Conservation (phyloP, 164 flowering plant genomes). For the Tetrastigma voinierianum region DNA sequence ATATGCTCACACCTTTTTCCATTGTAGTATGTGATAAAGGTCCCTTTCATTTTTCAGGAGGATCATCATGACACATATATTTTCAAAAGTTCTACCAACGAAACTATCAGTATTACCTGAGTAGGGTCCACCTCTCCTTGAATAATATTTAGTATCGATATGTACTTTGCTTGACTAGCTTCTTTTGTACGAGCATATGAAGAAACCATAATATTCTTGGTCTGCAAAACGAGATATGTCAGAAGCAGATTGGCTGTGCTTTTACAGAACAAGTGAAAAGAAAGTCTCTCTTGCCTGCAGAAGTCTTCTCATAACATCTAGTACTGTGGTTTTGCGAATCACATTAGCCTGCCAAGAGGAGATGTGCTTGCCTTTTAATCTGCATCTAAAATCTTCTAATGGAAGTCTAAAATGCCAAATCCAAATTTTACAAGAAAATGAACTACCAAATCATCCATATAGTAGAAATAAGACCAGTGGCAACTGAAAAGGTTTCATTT, state of each 20-base stretch:
- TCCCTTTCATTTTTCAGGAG: not conserved
- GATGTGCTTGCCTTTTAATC: slow-evolving; percentile 1
- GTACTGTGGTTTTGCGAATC: slow-evolving; percentile 97
- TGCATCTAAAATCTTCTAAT: not conserved
- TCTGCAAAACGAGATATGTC: slow-evolving; percentile 55
- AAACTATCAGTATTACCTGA: slow-evolving; percentile 52
- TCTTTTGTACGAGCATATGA: slow-evolving; percentile 96
- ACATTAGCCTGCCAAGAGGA: slow-evolving; percentile 83
- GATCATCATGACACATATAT: not conserved
- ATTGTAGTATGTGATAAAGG: too few relatives aligned
- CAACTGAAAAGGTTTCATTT: too few relatives aligned
- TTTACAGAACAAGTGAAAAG: not conserved
- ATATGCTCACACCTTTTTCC: too few relatives aligned
- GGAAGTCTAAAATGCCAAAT: not conserved
- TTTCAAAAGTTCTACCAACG: not conserved
- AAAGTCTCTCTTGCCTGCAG: slow-evolving; percentile 67
- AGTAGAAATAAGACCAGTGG: not conserved
- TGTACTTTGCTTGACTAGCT: slow-evolving; percentile 98
- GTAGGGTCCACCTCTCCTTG: slow-evolving; percentile 99
- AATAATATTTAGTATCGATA: slow-evolving; percentile 94
- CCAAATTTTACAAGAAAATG: not conserved
- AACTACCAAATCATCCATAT: not conserved
- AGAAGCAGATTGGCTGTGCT: slow-evolving; percentile 16
- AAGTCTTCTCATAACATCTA: slow-evolving; percentile 99
- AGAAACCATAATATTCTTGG: slow-evolving; percentile 98